Evolutionary conservation across 441 rosid genomes (phyloP).

Genomic region (Iberis amara): DNA sequence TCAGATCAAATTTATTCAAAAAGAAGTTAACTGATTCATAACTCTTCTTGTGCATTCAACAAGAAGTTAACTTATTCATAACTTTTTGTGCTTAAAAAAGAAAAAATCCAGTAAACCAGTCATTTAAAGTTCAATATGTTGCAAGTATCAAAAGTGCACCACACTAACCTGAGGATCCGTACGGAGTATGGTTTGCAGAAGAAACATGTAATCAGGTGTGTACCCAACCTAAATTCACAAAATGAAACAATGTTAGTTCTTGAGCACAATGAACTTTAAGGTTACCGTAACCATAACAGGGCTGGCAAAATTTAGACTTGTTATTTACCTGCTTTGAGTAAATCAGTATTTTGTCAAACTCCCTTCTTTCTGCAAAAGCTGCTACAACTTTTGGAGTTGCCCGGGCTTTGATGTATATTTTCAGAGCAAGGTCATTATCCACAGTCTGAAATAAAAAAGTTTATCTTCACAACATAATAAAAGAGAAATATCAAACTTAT

Average conservation of each 20-base stretch:
- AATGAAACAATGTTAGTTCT: slow-evolving; percentile 8
- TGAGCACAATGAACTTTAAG: slow-evolving; percentile 7
- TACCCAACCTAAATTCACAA: slow-evolving; percentile 68
- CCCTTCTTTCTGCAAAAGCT: slow-evolving; percentile 94
- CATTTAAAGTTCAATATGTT: slow-evolving; percentile 2
- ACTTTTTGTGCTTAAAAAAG: background rate
- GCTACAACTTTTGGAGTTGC: slow-evolving; percentile 98
- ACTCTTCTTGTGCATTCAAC: slow-evolving; percentile 9
- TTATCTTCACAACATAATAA: slow-evolving; percentile 1
- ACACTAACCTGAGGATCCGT: slow-evolving; percentile 85
- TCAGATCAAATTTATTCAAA: background rate
- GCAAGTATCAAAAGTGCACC: slow-evolving; percentile 15
- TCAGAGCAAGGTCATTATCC: slow-evolving; percentile 90
- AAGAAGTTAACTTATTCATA: slow-evolving; percentile 9
- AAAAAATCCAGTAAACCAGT: slow-evolving; percentile 6
- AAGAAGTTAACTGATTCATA: slow-evolving; percentile 8
- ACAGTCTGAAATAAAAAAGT: slow-evolving; percentile 59
- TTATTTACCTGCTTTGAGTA: slow-evolving; percentile 83
- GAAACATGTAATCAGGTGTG: slow-evolving; percentile 91
- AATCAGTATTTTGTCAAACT: slow-evolving; percentile 85
- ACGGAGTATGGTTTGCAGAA: slow-evolving; percentile 94
- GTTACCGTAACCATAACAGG: background rate
- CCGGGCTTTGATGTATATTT: slow-evolving; percentile 88
- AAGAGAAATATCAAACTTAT: slow-evolving; percentile 18
- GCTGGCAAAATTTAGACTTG: slow-evolving; percentile 1